Percentiles rank a stretch among this genome's conserved stretches.
phyloP scores from a whole-genome alignment of 2,329 filamentous ascomycete species.

The Aspergillus persii region DNA sequence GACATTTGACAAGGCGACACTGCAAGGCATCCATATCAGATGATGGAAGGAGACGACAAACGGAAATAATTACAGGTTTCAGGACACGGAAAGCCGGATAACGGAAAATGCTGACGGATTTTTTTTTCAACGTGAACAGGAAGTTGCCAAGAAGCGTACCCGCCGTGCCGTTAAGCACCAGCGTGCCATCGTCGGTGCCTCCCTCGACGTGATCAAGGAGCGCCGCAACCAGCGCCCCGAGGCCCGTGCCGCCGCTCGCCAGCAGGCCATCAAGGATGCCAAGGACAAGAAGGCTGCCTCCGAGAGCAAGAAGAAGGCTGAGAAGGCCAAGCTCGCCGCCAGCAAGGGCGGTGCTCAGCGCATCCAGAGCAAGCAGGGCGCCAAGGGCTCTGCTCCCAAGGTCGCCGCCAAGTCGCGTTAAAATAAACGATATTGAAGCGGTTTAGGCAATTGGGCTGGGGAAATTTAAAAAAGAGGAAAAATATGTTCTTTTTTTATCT shows the following conservation, averaged over 20 bases:
- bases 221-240: constrained; percentile 91
- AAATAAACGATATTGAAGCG: constrained; percentile 34
- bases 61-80: background rate
- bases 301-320: constrained; percentile 92
- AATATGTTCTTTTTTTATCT: constrained; percentile 13
- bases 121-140: constrained; percentile 58
- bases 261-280: constrained; percentile 88
- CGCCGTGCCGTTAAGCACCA: constrained; percentile 98
- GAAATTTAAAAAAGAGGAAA: constrained; percentile 22
- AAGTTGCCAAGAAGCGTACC: constrained; percentile 99
- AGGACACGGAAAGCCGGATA: background rate
- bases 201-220: constrained; percentile 99
- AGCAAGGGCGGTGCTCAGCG: constrained; percentile 72
- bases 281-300: constrained; percentile 96
- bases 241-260: constrained; percentile 87
- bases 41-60: background rate
- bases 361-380: constrained; percentile 94
- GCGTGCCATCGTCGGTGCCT: constrained; percentile 98
- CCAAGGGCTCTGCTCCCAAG: constrained; percentile 86
- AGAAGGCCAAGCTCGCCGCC: constrained; percentile 94
- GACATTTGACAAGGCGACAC: background rate
- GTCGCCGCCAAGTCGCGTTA: constrained; percentile 83
- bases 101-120: constrained; percentile 27
- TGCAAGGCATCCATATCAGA: background rate
- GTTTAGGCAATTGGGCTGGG: constrained; percentile 30